phyloP scores from a whole-genome alignment of 305 asterid genomes.

The Nicotiana rustica region DNA sequence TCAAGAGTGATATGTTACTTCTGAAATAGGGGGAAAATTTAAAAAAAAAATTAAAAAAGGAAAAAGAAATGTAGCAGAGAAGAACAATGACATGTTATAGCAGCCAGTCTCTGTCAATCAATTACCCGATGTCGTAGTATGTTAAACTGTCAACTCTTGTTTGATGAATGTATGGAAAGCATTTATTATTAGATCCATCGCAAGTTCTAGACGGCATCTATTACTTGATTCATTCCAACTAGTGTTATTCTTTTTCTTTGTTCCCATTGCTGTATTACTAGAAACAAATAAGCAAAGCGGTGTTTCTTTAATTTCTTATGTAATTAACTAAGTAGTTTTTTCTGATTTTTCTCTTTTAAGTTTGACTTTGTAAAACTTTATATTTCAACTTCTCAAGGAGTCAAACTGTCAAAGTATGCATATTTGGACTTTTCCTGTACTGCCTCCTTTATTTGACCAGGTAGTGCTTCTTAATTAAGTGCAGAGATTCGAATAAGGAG shows the following conservation, averaged over 20 bases:
- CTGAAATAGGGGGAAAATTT: neutral
- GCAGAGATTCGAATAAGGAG: conserved; percentile 6
- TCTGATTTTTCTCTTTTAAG: neutral
- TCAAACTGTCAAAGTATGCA: neutral
- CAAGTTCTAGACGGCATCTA: neutral
- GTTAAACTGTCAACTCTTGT: conserved; percentile 33
- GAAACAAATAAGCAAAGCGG: neutral
- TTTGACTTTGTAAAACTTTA: neutral
- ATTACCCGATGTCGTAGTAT: neutral
- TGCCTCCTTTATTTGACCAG: conserved; percentile 5
- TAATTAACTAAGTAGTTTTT: no score
- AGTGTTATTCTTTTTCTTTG: neutral
- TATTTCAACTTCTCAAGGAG: neutral
- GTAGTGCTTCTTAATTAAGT: conserved; percentile 13
- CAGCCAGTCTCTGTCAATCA: conserved; percentile 27
- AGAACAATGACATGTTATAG: neutral
- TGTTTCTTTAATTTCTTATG: neutral
- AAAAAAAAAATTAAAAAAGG: neutral
- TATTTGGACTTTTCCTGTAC: neutral
- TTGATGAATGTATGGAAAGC: conserved; percentile 4
- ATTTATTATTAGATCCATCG: conserved; percentile 21
- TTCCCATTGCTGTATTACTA: neutral
- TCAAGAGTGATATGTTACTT: neutral
- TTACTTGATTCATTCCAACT: neutral
- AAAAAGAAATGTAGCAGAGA: neutral